These are phyloP conservation scores for Solanum aculeatissimum DNA, from an alignment of 305 asterid species.

Conservation along the genomic window DNA sequence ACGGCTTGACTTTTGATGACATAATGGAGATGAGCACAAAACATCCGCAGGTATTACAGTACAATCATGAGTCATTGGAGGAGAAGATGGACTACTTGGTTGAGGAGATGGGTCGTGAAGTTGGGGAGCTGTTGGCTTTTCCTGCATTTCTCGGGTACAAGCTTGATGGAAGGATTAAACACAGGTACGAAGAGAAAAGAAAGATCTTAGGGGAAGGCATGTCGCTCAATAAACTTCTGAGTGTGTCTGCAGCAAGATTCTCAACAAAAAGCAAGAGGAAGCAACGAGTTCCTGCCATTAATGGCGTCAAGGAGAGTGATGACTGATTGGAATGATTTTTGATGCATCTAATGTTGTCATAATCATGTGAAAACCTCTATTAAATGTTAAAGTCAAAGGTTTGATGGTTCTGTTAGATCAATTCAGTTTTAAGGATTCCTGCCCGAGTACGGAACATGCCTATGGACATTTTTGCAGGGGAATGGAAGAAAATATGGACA, in stretches of 20 bases:
- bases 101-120: constrained; percentile 87
- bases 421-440: neutral
- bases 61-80: constrained; percentile 63
- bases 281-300: neutral
- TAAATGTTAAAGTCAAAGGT: neutral
- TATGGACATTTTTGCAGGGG: neutral
- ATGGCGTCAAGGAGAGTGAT: neutral
- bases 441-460: neutral
- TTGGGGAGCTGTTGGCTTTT: constrained; percentile 66
- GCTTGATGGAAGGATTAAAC: constrained; percentile 76
- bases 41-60: constrained; percentile 83
- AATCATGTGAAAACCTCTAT: neutral
- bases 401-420: neutral
- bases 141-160: constrained; percentile 93
- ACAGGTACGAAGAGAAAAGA: constrained; percentile 59
- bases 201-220: constrained; percentile 58
- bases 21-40: constrained; percentile 82
- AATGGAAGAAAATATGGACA: neutral
- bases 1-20: constrained; percentile 64
- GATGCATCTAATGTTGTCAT: neutral
- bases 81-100: constrained; percentile 75
- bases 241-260: constrained; percentile 68
- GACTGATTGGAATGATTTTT: neutral
- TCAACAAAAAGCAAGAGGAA: constrained; percentile 32
- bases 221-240: constrained; percentile 79